Percentiles rank a stretch among this genome's conserved stretches.
These are phyloP conservation scores for Verticillium isaacii DNA, from an alignment of 2,329 filamentous ascomycete genomes.

Conservation along the genomic window DNA sequence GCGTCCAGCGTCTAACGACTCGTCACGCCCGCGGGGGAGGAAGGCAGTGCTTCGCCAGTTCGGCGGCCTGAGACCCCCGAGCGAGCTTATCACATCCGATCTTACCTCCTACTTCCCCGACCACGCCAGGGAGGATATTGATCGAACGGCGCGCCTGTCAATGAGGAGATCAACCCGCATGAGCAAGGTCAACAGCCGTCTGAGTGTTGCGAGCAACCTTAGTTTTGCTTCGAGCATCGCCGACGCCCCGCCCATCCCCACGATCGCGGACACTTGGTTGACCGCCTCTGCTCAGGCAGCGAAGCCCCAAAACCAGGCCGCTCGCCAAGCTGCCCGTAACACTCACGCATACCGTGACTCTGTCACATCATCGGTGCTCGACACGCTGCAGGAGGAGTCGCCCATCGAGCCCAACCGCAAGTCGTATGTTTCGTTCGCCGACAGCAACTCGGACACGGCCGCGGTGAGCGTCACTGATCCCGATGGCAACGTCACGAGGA, in stretches of 20 bases:
- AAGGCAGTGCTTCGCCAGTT: conserved; percentile 69
- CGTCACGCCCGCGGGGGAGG: conserved; percentile 33
- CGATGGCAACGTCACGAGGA: conserved; percentile 63
- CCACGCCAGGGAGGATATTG: conserved; percentile 89
- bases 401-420: conserved; percentile 83
- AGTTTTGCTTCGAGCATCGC: conserved; percentile 89
- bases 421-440: conserved; percentile 87
- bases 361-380: conserved; percentile 80
- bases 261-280: conserved; percentile 91
- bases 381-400: conserved; percentile 88
- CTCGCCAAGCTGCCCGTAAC: conserved; percentile 34
- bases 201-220: conserved; percentile 90
- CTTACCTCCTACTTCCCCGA: conserved; percentile 96
- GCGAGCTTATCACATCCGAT: conserved; percentile 95
- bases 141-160: conserved; percentile 89
- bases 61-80: conserved; percentile 87
- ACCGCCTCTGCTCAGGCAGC: conserved; percentile 52
- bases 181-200: conserved; percentile 85
- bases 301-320: conserved; percentile 34
- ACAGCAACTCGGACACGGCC: conserved; percentile 61
- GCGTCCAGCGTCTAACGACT: conserved; percentile 45
- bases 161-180: conserved; percentile 85
- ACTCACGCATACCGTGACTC: conserved; percentile 76
- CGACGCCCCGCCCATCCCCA: conserved; percentile 91
- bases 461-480: conserved; percentile 72